Conservation (phyloP, 1,284 basidiomycete species). For the Phlebopus sp. region DNA sequence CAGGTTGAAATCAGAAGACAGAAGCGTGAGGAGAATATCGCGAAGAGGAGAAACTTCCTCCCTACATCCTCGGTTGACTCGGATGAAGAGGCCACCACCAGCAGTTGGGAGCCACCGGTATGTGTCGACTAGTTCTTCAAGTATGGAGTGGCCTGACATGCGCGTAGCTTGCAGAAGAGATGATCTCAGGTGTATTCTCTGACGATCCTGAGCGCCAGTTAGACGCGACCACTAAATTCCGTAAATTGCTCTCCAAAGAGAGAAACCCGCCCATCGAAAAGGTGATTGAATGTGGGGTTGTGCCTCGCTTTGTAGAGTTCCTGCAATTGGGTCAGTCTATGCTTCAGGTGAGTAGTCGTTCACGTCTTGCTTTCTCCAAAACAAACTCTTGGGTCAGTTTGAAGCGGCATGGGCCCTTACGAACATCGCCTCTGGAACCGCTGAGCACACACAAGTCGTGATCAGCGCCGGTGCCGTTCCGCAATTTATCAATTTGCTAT, state of each 20-base stretch:
- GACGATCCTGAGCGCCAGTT: conserved; percentile 90
- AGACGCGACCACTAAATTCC: conserved; percentile 95
- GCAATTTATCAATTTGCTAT: conserved; percentile 94
- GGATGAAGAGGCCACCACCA: conserved; percentile 77
- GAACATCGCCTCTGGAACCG: conserved; percentile 99
- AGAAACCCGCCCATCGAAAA: conserved; percentile 99
- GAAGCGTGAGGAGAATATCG: conserved; percentile 96
- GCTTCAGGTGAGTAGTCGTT: conserved; percentile 76
- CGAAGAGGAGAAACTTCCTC: conserved; percentile 92
- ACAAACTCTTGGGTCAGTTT: conserved; percentile 59
- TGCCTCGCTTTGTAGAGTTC: conserved; percentile 97
- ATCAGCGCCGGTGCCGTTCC: conserved; percentile 94
- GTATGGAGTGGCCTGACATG: conserved; percentile 6
- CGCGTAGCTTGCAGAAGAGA: conserved; percentile 78
- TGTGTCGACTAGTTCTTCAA: conserved; percentile 26
- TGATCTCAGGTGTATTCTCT: conserved; percentile 93
- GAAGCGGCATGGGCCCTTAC: conserved; percentile 99
- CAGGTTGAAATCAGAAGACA: conserved; percentile 96
- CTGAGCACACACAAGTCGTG: conserved; percentile 97
- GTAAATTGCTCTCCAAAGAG: conserved; percentile 98
- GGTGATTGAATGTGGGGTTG: conserved; percentile 97
- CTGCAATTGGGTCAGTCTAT: conserved; percentile 85
- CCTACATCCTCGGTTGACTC: conserved; percentile 73
- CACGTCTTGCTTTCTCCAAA: neutral
- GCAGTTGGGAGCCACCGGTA: conserved; percentile 76